phyloP scores from a whole-genome alignment of 148 eudicot genomes.

The Agrostemma githago region DNA sequence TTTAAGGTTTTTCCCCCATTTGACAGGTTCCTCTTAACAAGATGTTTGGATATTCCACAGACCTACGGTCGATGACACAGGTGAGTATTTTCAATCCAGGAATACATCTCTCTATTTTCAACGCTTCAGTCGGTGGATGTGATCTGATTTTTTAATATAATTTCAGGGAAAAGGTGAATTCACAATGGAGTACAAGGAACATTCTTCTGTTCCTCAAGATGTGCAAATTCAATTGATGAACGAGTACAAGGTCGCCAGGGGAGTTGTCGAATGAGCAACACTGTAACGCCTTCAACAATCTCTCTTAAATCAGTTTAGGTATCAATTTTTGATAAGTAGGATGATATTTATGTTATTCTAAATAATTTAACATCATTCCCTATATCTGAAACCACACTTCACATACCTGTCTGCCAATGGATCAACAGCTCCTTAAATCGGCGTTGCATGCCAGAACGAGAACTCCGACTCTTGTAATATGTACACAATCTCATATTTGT shows the following conservation, averaged over 20 bases:
- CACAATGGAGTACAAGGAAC: slow-evolving; percentile 95
- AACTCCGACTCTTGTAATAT: neutral
- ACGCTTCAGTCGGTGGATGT: neutral
- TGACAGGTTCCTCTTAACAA: slow-evolving; percentile 90
- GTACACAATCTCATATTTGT: neutral
- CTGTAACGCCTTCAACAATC: neutral
- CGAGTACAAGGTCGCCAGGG: slow-evolving; percentile 57
- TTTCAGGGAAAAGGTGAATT: slow-evolving; percentile 95
- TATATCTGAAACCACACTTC: neutral
- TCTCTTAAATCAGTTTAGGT: neutral
- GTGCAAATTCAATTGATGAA: slow-evolving; percentile 85
- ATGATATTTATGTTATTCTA: neutral
- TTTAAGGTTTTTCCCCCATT: neutral
- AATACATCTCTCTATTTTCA: neutral
- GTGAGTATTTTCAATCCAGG: slow-evolving; percentile 26
- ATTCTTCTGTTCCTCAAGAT: slow-evolving; percentile 70
- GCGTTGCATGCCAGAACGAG: neutral
- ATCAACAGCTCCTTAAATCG: neutral
- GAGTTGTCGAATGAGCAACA: slow-evolving; percentile 2
- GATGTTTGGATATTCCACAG: slow-evolving; percentile 91
- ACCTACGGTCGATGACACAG: slow-evolving; percentile 95
- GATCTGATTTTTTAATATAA: neutral
- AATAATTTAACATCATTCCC: neutral
- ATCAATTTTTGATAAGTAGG: neutral
- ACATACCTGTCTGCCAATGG: too few species aligned